Base-by-base conservation (phyloP, 305 asterid species). In the Nicotiana rustica region DNA sequence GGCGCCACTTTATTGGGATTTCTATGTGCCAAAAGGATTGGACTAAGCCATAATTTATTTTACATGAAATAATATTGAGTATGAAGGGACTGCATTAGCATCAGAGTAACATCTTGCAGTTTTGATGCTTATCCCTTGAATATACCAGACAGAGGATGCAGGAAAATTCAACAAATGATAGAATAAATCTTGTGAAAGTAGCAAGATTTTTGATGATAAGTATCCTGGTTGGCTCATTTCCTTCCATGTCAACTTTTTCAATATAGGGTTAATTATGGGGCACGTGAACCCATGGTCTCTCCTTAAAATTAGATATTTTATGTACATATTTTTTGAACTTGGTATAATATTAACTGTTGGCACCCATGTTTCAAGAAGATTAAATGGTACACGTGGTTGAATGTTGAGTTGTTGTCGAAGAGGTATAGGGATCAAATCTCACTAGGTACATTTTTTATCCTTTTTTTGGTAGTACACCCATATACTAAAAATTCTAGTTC, bases 1-100 rank as follows among this genome's bases (percentile, higher is more conserved):
- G 99, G 99, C 99, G 44, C 99, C 99, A 7, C 95, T 95, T 73
- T 95, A 95, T 84, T 95, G 99, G 97, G 98, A 94, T 86, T 60
- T 95, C 73, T 94, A 92, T 83, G 96, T 89, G 69, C 91, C 91
- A 5, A 92, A 92, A 91, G 99, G 98, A 70, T 85, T 95, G 83
- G 88, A 93, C 85, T 94, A 98, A 65, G 97, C 99, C 41, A 89
- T 97, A 87, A 92, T 95, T 82, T 95, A 98, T 88, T 95, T 95
- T 86, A 95, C 99, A 17, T 95, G 98, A 88, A 98, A 95, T 88
- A 95, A 95, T 92, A 92, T 95, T 93, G 99, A 94, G 91, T 95
- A 95, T 90, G 98, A 95, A 88, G 99, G 99, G 78, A 85, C 88
- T 82, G 95, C 98, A 66, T 90, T 91, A 70, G 95, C 98, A 64